These are phyloP conservation scores for Phytophthora pluvialis DNA, from an alignment of 352 stramenopile genomes.

Conservation along the genomic window DNA sequence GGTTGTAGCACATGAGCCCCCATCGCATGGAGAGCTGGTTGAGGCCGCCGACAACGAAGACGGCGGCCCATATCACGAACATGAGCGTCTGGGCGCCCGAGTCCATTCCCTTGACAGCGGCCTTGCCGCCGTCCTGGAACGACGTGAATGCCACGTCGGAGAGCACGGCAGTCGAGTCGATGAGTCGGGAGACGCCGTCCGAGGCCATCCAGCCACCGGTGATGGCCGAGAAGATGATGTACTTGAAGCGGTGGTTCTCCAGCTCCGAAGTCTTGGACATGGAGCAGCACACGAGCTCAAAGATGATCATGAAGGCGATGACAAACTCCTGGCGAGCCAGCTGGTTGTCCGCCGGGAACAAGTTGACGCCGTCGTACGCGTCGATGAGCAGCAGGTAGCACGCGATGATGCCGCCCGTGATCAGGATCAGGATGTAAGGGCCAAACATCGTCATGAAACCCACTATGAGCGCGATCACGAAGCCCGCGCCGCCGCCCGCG, in stretches of 20 bases:
- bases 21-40: conserved; percentile 90
- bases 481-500: conserved; percentile 64
- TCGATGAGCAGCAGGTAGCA: conserved; percentile 86
- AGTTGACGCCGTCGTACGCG: conserved; percentile 60
- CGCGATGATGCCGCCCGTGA: conserved; percentile 70
- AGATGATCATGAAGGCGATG: conserved; percentile 89
- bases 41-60: conserved; percentile 60
- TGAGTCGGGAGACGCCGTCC: conserved; percentile 77
- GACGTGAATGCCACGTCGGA: conserved; percentile 66
- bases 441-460: conserved; percentile 79
- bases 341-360: conserved; percentile 78
- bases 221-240: conserved; percentile 78
- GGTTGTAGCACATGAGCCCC: conserved; percentile 91
- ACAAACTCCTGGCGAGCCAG: conserved; percentile 89
- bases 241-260: conserved; percentile 92
- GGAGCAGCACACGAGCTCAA: conserved; percentile 81
- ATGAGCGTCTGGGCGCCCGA: conserved; percentile 65
- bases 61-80: conserved; percentile 82
- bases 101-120: conserved; percentile 60
- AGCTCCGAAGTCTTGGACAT: conserved; percentile 81
- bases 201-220: conserved; percentile 79
- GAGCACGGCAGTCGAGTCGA: conserved; percentile 62
- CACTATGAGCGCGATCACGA: conserved; percentile 67
- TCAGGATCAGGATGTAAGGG: conserved; percentile 71
- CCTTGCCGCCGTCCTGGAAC: conserved; percentile 68